Percentiles rank a stretch among this genome's conserved stretches.
Conservation (phyloP, 129 eudicot species). For the Silybum marianum region DNA sequence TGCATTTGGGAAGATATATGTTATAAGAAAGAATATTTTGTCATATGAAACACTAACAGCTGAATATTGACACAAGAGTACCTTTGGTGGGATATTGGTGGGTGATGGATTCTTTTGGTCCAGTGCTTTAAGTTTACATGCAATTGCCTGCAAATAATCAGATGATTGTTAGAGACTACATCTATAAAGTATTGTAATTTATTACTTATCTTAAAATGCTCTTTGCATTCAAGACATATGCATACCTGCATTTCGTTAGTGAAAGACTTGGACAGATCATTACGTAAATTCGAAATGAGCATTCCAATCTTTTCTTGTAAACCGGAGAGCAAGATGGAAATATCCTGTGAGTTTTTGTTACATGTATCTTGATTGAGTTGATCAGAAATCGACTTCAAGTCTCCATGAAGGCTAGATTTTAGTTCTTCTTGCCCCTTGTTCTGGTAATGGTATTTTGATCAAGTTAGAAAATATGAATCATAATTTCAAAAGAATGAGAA, state of each 20-base stretch:
- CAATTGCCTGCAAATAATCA: constrained; percentile 55
- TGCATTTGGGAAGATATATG: constrained; percentile 25
- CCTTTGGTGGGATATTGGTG: constrained; percentile 49
- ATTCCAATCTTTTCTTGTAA: constrained; percentile 60
- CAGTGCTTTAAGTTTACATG: constrained; percentile 54
- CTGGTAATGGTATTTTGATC: constrained; percentile 41
- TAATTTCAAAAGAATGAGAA: background rate
- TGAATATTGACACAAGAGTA: constrained; percentile 25
- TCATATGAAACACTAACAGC: constrained; percentile 12
- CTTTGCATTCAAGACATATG: constrained; percentile 7
- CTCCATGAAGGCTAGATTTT: constrained; percentile 53
- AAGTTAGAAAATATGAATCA: constrained; percentile 28
- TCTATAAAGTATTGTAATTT: background rate
- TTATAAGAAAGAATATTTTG: constrained; percentile 19
- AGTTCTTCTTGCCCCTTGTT: constrained; percentile 82
- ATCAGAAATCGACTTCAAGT: constrained; percentile 56
- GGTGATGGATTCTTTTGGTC: constrained; percentile 47
- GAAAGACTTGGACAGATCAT: constrained; percentile 52
- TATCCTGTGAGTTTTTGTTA: constrained; percentile 52
- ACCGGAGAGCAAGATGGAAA: constrained; percentile 45
- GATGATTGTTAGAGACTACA: constrained; percentile 8
- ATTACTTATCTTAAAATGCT: background rate
- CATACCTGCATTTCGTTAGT: constrained; percentile 76
- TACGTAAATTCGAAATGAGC: constrained; percentile 42
- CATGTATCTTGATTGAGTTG: constrained; percentile 43